Evolutionary conservation across 2,329 filamentous ascomycete species (phyloP).

Genomic region (Aspergillus terreus): DNA sequence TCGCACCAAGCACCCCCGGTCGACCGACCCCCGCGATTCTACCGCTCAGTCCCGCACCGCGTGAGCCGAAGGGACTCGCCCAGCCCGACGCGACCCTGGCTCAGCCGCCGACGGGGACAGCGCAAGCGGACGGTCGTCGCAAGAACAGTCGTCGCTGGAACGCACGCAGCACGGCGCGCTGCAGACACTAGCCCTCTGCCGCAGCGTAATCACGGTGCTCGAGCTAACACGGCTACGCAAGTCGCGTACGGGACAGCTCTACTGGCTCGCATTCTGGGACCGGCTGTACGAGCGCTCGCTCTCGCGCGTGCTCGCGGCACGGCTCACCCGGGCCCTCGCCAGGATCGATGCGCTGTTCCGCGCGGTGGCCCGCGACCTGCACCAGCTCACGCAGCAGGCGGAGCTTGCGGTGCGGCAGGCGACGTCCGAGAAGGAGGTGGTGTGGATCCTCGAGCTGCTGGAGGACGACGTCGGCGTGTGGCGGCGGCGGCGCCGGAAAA

Average conservation of each 20-base stretch:
- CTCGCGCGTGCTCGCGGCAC: constrained; percentile 11
- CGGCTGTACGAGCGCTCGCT: constrained; percentile 21
- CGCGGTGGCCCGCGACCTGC: constrained; percentile 21
- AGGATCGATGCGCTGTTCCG: constrained; percentile 26
- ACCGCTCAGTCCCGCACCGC: constrained; percentile 7
- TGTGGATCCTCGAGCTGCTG: constrained; percentile 21
- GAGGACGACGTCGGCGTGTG: constrained; percentile 20
- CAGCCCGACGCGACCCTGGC: not conserved
- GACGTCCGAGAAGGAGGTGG: constrained; percentile 19
- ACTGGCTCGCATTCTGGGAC: constrained; percentile 29
- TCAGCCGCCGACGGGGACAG: not conserved
- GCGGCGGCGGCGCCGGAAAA: constrained; percentile 19
- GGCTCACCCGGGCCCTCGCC: constrained; percentile 12
- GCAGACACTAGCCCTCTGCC: constrained; percentile 23
- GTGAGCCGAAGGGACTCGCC: constrained; percentile 1
- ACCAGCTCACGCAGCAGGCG: constrained; percentile 19
- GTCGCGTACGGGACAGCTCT: constrained; percentile 23
- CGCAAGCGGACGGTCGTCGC: not conserved
- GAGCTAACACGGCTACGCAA: constrained; percentile 29
- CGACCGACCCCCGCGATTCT: constrained; percentile 10
- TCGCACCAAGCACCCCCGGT: not conserved
- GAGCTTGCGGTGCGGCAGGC: constrained; percentile 16
- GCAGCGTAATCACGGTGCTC: constrained; percentile 23
- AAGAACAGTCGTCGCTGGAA: constrained; percentile 6
- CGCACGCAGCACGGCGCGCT: constrained; percentile 20